phyloP scores from a whole-genome alignment of 2,329 filamentous ascomycete species.

The Fusarium domesticum region DNA sequence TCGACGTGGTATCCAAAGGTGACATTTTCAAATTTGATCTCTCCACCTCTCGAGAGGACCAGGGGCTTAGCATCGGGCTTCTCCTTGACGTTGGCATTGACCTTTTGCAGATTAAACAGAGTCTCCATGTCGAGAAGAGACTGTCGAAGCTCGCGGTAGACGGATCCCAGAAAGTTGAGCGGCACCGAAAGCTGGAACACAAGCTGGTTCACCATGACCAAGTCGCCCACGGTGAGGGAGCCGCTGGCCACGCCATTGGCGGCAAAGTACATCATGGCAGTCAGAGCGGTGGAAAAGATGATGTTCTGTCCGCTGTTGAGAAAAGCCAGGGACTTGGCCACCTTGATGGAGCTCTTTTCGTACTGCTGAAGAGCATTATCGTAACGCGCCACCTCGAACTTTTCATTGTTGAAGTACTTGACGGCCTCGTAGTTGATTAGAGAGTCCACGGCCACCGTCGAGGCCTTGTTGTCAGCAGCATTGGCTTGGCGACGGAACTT shows the following conservation, averaged over 20 bases:
- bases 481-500: constrained; percentile 95
- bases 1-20: constrained; percentile 88
- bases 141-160: constrained; percentile 93
- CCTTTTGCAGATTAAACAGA: constrained; percentile 93
- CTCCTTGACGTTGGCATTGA: constrained; percentile 85
- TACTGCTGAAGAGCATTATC: constrained; percentile 83
- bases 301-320: constrained; percentile 95
- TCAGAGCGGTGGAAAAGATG: constrained; percentile 92
- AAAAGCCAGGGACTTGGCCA: constrained; percentile 87
- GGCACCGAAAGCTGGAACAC: constrained; percentile 97
- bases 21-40: constrained; percentile 94
- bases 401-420: constrained; percentile 99
- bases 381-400: constrained; percentile 87
- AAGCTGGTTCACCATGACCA: constrained; percentile 98
- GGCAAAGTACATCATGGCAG: constrained; percentile 97
- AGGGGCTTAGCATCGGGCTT: constrained; percentile 70
- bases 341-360: constrained; percentile 93
- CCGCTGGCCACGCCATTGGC: constrained; percentile 83
- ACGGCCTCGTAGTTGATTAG: constrained; percentile 99
- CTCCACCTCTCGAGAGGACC: constrained; percentile 69
- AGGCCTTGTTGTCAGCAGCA: constrained; percentile 91
- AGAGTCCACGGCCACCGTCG: constrained; percentile 92
- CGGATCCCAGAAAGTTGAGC: constrained; percentile 95
- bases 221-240: constrained; percentile 82
- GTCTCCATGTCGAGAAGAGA: constrained; percentile 98